A percentile compares a stretch with the other conserved stretches of the same genome.
These are phyloP conservation scores for Didymella exigua DNA, from an alignment of 2,329 filamentous ascomycete species.

Conservation along the genomic window DNA sequence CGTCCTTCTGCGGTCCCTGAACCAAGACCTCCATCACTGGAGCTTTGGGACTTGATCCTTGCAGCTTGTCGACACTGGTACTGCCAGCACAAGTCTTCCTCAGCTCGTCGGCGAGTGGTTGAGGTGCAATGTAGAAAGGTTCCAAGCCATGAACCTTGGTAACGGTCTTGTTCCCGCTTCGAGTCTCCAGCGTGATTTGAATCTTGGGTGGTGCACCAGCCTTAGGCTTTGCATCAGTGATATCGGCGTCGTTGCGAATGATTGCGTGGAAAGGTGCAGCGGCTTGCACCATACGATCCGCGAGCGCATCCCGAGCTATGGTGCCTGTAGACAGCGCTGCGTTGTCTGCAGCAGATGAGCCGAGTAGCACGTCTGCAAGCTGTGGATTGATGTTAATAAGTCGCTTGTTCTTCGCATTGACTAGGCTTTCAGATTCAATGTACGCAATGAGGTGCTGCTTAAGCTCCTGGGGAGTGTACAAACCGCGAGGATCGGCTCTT, in stretches of 20 bases:
- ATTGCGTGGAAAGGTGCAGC: slow-evolving; percentile 64
- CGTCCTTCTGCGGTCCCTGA: slow-evolving; percentile 69
- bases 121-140: slow-evolving; percentile 64
- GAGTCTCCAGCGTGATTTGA: slow-evolving; percentile 64
- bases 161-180: slow-evolving; percentile 69
- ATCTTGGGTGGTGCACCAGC: slow-evolving; percentile 66
- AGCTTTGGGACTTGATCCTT: slow-evolving; percentile 64
- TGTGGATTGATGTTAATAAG: slow-evolving; percentile 67
- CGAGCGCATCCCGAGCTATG: slow-evolving; percentile 64
- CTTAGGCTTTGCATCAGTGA: slow-evolving; percentile 60
- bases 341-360: slow-evolving; percentile 58
- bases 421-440: slow-evolving; percentile 61
- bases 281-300: slow-evolving; percentile 63
- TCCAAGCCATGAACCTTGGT: slow-evolving; percentile 68
- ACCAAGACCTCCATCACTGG: slow-evolving; percentile 71
- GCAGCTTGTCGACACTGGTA: slow-evolving; percentile 66
- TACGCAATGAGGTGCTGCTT: slow-evolving; percentile 63
- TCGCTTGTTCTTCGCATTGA: slow-evolving; percentile 64
- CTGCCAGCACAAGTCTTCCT: slow-evolving; percentile 72
- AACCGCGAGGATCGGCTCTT: slow-evolving; percentile 57
- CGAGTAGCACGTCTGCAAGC: slow-evolving; percentile 67
- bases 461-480: slow-evolving; percentile 66
- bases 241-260: slow-evolving; percentile 54
- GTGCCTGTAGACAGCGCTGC: slow-evolving; percentile 62
- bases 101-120: slow-evolving; percentile 67